phyloP scores from a whole-genome alignment of 306 rosid genomes.

The Trifolium subterraneum region DNA sequence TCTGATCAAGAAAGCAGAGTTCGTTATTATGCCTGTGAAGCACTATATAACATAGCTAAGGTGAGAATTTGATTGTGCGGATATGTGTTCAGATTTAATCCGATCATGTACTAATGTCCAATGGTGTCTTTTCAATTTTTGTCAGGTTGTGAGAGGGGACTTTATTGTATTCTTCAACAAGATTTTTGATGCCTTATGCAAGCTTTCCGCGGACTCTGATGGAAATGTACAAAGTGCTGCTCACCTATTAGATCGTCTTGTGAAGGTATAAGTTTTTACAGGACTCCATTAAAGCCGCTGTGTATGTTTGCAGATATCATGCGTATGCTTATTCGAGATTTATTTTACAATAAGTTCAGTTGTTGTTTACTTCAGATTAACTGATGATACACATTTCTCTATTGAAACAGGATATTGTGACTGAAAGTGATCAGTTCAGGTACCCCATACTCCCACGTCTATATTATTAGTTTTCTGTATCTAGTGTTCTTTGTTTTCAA shows the following conservation, averaged over 20 bases:
- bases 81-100: constrained; percentile 29
- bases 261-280: constrained; percentile 64
- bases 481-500: constrained; percentile 36
- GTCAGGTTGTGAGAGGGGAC: constrained; percentile 98
- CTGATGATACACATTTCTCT: constrained; percentile 44
- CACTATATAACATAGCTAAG: constrained; percentile 96
- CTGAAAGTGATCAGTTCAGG: constrained; percentile 99
- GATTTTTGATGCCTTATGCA: constrained; percentile 98
- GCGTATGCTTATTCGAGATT: constrained; percentile 30
- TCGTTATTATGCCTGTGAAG: constrained; percentile 99
- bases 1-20: constrained; percentile 98
- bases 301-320: constrained; percentile 6
- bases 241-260: constrained; percentile 95
- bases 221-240: constrained; percentile 98
- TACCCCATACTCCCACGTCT: constrained; percentile 46
- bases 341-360: constrained; percentile 35
- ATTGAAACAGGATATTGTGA: constrained; percentile 93
- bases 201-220: constrained; percentile 98
- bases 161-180: constrained; percentile 93
- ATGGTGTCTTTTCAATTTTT: constrained; percentile 41
- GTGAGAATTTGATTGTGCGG: constrained; percentile 55
- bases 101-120: constrained; percentile 38
- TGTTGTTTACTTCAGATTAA: constrained; percentile 34
- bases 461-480: constrained; percentile 37
- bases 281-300: constrained; percentile 22